Evolutionary conservation across 768 basidiomycete genomes (phyloP), one percentile per base, ranked within the genome.

Genomic region (Sporobolomyces pararoseus): DNA sequence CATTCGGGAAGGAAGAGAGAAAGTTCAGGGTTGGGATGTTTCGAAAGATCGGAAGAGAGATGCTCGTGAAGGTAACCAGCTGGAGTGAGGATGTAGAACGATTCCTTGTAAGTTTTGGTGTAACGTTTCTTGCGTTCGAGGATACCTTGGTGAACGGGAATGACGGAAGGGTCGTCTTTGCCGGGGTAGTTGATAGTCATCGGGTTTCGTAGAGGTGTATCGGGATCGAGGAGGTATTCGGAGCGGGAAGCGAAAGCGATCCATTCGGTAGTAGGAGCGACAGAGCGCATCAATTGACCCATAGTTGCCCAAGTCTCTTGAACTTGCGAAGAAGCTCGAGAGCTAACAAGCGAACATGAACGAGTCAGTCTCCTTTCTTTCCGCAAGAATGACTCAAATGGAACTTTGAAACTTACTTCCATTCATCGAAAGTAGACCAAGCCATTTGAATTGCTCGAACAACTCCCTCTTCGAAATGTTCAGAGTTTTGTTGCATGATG

Each of bases 51-150:
- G 21, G 88, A 88, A 12, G 87, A 85, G 13, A 84, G 79, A 80
- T 89, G 96, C 78, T 94, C 91, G 82, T 98, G 96, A 35, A 99
- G 83, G 84, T 93, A 99, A 1, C 96, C 96, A 23, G 96, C 89
- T 6, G 96, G 86, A 0, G 95, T 97, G 67, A 99, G 88, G 63
- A 97, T 88, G 79, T 87, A 99, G 81, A 88, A 97, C 3, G 85
- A 83, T 78, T 98, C 75, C 73, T 75, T 76, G 77, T 78, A 78
- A 16, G 67, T 74, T 75, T 76, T 76, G 47, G 92, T 95, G 82
- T 90, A 97, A 6, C 92, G 86, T 80, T 93, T 94, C 85, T 97
- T 97, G 78, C 96, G 87, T 82, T 97, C 93, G 60, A 98, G 82
- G 66, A 89, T 82, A 31, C 96, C 96, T 0, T 86, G 86, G 81